Conservation (phyloP, 306 rosid species). For the Quercus cerris region DNA sequence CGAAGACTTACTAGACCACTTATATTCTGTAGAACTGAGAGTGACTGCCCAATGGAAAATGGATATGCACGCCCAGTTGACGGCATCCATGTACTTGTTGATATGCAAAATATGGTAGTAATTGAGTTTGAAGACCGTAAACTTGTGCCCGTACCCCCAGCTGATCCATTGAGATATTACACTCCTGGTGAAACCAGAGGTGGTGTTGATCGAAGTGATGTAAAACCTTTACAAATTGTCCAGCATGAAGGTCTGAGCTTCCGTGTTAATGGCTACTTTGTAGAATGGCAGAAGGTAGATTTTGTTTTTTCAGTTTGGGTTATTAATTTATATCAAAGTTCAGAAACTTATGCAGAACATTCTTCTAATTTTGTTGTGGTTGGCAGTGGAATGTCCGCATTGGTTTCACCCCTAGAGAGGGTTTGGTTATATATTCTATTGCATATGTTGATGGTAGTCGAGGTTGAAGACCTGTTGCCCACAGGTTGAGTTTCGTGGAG, state of each 20-base stretch:
- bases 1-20: conserved; percentile 86
- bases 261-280: conserved; percentile 73
- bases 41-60: conserved; percentile 97
- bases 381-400: conserved; percentile 89
- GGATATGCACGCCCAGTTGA: conserved; percentile 96
- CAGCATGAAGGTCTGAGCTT: conserved; percentile 98
- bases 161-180: conserved; percentile 90
- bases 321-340: neutral
- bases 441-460: conserved; percentile 90
- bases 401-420: conserved; percentile 92
- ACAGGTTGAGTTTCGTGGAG: conserved; percentile 87
- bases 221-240: conserved; percentile 73
- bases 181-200: conserved; percentile 90
- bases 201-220: conserved; percentile 84
- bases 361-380: conserved; percentile 12
- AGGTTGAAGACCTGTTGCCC: conserved; percentile 88
- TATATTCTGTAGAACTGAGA: conserved; percentile 84
- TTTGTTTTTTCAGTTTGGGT: neutral
- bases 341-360: neutral
- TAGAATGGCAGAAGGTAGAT: conserved; percentile 93
- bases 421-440: conserved; percentile 80
- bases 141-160: conserved; percentile 91
- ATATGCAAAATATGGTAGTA: conserved; percentile 89
- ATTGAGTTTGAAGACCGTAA: conserved; percentile 86
- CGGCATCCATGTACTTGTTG: conserved; percentile 78